These are phyloP conservation scores for Paramecium biaurelia DNA, from an alignment of 73 alveolate species.

Conservation along the genomic window DNA sequence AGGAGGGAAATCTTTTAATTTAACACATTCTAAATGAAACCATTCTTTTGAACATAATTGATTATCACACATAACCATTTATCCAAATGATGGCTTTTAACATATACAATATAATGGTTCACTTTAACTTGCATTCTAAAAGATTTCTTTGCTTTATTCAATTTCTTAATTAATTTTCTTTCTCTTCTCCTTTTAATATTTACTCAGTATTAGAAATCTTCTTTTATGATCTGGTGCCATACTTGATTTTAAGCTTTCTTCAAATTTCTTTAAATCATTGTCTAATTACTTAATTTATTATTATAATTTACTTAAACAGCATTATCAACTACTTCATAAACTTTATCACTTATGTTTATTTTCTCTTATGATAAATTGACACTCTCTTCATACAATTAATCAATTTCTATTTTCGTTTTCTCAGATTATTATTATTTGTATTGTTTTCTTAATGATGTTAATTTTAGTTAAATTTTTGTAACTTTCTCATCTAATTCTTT, in stretches of 20 bases:
- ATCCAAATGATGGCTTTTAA: constrained; percentile 40
- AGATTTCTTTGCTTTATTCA: constrained; percentile 48
- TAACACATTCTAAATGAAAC: constrained; percentile 51
- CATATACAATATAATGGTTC: constrained; percentile 40
- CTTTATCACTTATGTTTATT: background rate
- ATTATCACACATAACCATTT: constrained; percentile 53
- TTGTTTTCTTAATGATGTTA: background rate
- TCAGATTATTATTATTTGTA: background rate
- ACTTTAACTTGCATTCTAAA: constrained; percentile 31
- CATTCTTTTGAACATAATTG: constrained; percentile 20
- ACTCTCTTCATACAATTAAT: background rate
- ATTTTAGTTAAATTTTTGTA: background rate
- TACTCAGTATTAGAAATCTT: background rate
- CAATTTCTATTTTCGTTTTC: background rate
- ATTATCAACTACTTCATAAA: constrained; percentile 23
- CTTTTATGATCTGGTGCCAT: constrained; percentile 54
- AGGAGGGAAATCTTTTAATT: constrained; percentile 18
- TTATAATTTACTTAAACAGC: background rate
- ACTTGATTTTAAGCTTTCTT: constrained; percentile 12
- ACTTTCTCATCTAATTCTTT: constrained; percentile 49
- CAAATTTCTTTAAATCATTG: constrained; percentile 44
- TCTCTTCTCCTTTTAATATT: constrained; percentile 39
- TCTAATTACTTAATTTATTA: background rate
- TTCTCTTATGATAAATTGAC: constrained; percentile 3
- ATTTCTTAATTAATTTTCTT: constrained; percentile 32